These are phyloP conservation scores for Monosporascus sp. DNA, from an alignment of 2,329 filamentous ascomycete species.

Conservation along the genomic window DNA sequence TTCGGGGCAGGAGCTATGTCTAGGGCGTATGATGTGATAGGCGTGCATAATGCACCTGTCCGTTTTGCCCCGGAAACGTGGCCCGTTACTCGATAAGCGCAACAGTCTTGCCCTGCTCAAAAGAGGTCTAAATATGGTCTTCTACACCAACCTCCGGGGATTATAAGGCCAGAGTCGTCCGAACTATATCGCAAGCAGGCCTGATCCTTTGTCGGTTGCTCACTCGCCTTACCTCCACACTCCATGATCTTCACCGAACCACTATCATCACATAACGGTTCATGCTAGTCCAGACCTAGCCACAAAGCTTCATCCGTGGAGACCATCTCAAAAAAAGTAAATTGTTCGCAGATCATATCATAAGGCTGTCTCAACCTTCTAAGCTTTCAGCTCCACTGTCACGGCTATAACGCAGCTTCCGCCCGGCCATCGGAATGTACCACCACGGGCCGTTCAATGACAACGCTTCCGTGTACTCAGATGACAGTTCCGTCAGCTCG, in stretches of 20 bases:
- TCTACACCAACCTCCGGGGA: neutral
- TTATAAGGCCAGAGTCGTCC: no score
- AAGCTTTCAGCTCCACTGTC: no score
- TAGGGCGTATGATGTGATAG: neutral
- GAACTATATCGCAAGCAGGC: no score
- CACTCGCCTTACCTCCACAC: no score
- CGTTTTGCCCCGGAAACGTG: neutral
- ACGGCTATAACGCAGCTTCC: neutral
- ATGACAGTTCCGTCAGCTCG: conserved; percentile 14
- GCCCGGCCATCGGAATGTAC: neutral
- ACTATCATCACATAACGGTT: no score
- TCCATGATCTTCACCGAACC: no score
- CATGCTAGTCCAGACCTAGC: neutral
- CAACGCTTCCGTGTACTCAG: neutral
- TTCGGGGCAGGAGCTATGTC: neutral
- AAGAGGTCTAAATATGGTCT: neutral
- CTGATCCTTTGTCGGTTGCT: no score
- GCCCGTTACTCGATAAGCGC: neutral
- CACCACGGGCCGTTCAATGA: neutral
- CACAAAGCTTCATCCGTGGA: neutral
- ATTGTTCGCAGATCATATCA: neutral
- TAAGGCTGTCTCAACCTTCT: no score
- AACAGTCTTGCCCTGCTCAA: neutral
- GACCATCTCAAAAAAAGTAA: neutral
- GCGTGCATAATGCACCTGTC: neutral